A percentile compares a stretch with the other conserved stretches of the same genome.
phyloP scores from a whole-genome alignment of 352 stramenopile genomes.

The Globisporangium heterothallicum region DNA sequence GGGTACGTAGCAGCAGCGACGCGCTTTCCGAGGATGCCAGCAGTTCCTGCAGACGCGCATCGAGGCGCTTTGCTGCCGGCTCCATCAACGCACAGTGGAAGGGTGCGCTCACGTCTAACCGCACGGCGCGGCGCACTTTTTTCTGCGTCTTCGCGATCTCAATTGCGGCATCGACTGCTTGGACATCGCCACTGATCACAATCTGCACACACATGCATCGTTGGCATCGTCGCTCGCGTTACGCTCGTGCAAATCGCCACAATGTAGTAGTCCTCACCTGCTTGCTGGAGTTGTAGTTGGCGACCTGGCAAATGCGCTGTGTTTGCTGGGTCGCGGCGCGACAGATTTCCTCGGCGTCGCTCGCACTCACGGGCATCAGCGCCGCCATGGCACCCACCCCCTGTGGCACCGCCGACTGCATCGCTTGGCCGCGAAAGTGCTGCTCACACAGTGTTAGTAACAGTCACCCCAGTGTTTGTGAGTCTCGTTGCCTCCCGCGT shows the following conservation, averaged over 20 bases:
- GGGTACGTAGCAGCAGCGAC: constrained; percentile 21
- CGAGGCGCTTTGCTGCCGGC: constrained; percentile 46
- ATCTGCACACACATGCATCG: constrained; percentile 13
- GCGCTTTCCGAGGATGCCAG: constrained; percentile 1
- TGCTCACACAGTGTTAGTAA: no score
- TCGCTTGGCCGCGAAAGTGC: constrained; percentile 62
- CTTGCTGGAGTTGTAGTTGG: constrained; percentile 88
- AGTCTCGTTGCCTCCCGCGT: not conserved
- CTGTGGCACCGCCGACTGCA: constrained; percentile 53
- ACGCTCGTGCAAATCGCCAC: not conserved
- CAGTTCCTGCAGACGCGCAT: constrained; percentile 24
- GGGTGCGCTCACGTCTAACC: constrained; percentile 75
- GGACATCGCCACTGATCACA: constrained; percentile 66
- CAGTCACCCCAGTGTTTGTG: no score
- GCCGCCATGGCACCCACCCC: constrained; percentile 70
- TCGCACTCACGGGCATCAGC: constrained; percentile 53
- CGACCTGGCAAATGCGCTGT: constrained; percentile 57
- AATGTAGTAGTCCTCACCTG: constrained; percentile 28
- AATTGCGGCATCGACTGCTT: constrained; percentile 48
- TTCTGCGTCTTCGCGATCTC: constrained; percentile 57
- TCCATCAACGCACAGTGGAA: constrained; percentile 84
- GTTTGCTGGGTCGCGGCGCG: constrained; percentile 26
- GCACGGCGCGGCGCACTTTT: constrained; percentile 61
- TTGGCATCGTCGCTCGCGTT: not conserved
- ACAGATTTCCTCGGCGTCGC: constrained; percentile 56